These are phyloP conservation scores for Botrytis galanthina DNA, from an alignment of 2,329 filamentous ascomycete genomes.

Conservation along the genomic window DNA sequence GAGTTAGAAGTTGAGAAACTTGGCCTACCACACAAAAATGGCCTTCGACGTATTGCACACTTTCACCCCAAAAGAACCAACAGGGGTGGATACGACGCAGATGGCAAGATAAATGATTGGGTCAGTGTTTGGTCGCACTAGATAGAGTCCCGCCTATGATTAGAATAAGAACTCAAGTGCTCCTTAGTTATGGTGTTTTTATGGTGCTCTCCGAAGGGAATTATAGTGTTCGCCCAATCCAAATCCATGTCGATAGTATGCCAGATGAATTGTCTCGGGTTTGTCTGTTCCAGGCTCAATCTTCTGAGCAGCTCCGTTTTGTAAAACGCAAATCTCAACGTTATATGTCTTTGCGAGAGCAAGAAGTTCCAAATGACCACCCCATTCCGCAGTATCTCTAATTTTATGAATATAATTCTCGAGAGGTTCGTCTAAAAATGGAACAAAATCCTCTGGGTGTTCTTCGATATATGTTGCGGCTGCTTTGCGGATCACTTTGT, in stretches of 20 bases:
- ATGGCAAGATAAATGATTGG: slow-evolving; percentile 51
- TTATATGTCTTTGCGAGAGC: slow-evolving; percentile 80
- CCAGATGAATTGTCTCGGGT: slow-evolving; percentile 70
- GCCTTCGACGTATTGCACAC: slow-evolving; percentile 47
- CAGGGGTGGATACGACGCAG: slow-evolving; percentile 44
- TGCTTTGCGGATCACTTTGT: slow-evolving; percentile 64
- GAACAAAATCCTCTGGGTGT: slow-evolving; percentile 77
- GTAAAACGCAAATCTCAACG: slow-evolving; percentile 79
- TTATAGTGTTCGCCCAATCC: slow-evolving; percentile 98
- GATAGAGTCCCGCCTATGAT: slow-evolving; percentile 10
- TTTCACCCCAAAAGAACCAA: slow-evolving; percentile 53
- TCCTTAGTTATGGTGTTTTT: slow-evolving; percentile 20
- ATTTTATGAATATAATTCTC: slow-evolving; percentile 73
- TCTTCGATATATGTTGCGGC: slow-evolving; percentile 75
- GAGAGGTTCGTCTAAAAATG: slow-evolving; percentile 82
- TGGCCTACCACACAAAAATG: slow-evolving; percentile 42
- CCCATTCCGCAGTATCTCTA: slow-evolving; percentile 89
- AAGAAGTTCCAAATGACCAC: slow-evolving; percentile 84
- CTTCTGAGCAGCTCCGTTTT: slow-evolving; percentile 76
- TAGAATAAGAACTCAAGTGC: neutral
- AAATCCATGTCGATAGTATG: slow-evolving; percentile 92
- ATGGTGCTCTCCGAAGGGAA: slow-evolving; percentile 58
- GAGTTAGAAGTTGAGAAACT: slow-evolving; percentile 47
- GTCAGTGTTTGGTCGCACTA: slow-evolving; percentile 52
- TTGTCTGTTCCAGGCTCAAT: slow-evolving; percentile 57